phyloP scores from a whole-genome alignment of 2,329 filamentous ascomycete species.

The Furcasterigmium furcatum region DNA sequence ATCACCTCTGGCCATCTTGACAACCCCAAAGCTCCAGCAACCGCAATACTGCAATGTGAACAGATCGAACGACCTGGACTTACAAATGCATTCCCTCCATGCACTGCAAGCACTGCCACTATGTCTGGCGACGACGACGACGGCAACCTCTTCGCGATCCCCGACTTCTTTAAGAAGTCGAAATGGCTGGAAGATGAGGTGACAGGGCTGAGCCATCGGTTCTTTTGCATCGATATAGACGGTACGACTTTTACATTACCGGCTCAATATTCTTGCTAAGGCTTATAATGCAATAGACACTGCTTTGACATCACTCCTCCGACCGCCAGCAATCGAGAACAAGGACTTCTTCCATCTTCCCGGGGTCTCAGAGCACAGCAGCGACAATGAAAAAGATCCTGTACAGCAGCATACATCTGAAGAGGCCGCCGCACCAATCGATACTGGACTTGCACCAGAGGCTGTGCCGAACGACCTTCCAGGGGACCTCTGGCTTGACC shows the following conservation, averaged over 20 bases:
- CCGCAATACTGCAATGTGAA: not conserved
- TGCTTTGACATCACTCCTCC: conserved; percentile 1
- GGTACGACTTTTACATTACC: conserved; percentile 25
- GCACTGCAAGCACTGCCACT: conserved; percentile 4
- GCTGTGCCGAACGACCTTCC: not conserved
- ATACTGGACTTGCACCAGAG: no score
- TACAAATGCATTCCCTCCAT: not conserved
- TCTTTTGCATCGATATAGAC: conserved; percentile 40
- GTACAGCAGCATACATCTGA: no score
- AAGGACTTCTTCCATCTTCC: conserved; percentile 42
- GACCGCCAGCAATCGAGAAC: conserved; percentile 7
- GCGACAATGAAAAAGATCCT: conserved; percentile 1
- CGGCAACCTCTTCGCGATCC: conserved; percentile 56
- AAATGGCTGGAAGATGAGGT: conserved; percentile 37
- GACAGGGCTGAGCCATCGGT: conserved; percentile 21
- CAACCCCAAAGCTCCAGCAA: not conserved
- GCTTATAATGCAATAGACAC: conserved; percentile 5
- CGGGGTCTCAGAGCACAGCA: conserved; percentile 7
- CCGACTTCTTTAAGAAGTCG: conserved; percentile 57
- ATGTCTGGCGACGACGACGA: conserved; percentile 39
- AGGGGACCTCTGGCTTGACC: conserved; percentile 45
- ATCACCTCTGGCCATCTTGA: not conserved
- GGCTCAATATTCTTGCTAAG: no score
- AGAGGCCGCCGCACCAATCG: no score
- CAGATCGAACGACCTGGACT: not conserved